Evolutionary conservation across 495 filamentous ascomycete species (phyloP), one percentile per base, ranked within the genome.

Genomic region (Penicillium robsamsonii): DNA sequence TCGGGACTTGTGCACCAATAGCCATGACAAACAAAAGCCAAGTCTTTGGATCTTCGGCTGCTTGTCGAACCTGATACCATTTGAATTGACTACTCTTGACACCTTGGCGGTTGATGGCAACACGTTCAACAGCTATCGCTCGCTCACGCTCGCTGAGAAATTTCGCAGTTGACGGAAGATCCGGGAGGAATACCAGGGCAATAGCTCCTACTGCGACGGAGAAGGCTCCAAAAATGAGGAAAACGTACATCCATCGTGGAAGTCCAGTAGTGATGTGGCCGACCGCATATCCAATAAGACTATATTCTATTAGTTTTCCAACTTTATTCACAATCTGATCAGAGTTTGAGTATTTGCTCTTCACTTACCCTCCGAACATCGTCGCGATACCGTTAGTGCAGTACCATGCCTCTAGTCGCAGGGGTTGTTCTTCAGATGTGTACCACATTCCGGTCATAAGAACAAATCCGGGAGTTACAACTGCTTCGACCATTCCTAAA

Each of bases 371-470:
- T 22, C 81, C 81, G 45, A 79, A 79, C 66, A 84, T 81, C 8
- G 76, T 77, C 1, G 77, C 80, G 11, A 84, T 70, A 18, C 81
- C 82, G 47, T 83, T 83, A 42, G 78, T 82, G 59, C 77, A 77
- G 56, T 83, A 84, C 56, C 80, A 83, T 0, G 74, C 68, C 43
- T 76, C 79, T 24, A 83, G 62, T 3, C 82, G 74, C n/a, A 82
- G 62, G 5, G 80, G 80, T 53, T 85, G 82, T 53, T 85, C 81
- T 11, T 70, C 65, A 1, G 72, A 54, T 1, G 66, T 76, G 62
- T 83, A 86, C 80, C 80, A 84, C 75, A 83, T 81, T 5, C 75
- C 73, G 66, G 81, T 81, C 30, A 83, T 71, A 2, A 85, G 69
- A 1, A 84, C 74, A 53, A 85, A 82, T 0, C 77, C 80, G 0